phyloP scores from a whole-genome alignment of 2,329 filamentous ascomycete species.

The Pyrenochaeta sp. region DNA sequence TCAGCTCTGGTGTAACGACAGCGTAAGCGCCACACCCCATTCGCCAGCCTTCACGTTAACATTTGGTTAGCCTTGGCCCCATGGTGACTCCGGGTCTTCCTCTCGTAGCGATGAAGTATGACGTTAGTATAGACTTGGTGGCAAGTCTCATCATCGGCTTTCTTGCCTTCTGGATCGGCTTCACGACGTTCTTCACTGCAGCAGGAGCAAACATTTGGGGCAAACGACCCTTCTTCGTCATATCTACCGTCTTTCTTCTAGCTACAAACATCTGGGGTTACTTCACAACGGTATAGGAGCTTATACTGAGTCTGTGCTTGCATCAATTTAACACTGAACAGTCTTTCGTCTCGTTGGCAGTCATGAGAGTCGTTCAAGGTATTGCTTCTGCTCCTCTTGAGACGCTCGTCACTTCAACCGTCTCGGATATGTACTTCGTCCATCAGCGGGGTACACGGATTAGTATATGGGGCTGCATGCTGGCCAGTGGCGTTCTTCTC shows the following conservation, averaged over 20 bases:
- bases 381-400: slow-evolving; percentile 89
- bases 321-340: slow-evolving; percentile 12
- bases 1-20: slow-evolving; percentile 45
- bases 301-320: no score
- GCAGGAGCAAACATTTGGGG: slow-evolving; percentile 52
- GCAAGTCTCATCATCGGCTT: slow-evolving; percentile 52
- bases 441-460: slow-evolving; percentile 86
- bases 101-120: slow-evolving; percentile 46
- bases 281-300: slow-evolving; percentile 37
- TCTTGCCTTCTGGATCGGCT: slow-evolving; percentile 49
- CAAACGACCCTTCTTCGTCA: slow-evolving; percentile 49
- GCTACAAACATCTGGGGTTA: slow-evolving; percentile 53
- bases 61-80: slow-evolving; percentile 45
- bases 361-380: slow-evolving; percentile 80
- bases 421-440: slow-evolving; percentile 91
- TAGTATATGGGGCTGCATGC: slow-evolving; percentile 68
- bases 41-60: slow-evolving; percentile 1
- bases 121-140: slow-evolving; percentile 49
- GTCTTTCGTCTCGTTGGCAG: slow-evolving; percentile 50
- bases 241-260: slow-evolving; percentile 48
- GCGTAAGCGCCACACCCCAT: slow-evolving; percentile 20
- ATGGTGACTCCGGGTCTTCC: slow-evolving; percentile 53
- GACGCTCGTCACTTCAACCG: slow-evolving; percentile 84
- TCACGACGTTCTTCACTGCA: slow-evolving; percentile 54
- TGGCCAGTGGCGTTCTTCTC: slow-evolving; percentile 48